Base-by-base conservation (phyloP, 2,329 filamentous ascomycete species). In the Anthostomella pinea region DNA sequence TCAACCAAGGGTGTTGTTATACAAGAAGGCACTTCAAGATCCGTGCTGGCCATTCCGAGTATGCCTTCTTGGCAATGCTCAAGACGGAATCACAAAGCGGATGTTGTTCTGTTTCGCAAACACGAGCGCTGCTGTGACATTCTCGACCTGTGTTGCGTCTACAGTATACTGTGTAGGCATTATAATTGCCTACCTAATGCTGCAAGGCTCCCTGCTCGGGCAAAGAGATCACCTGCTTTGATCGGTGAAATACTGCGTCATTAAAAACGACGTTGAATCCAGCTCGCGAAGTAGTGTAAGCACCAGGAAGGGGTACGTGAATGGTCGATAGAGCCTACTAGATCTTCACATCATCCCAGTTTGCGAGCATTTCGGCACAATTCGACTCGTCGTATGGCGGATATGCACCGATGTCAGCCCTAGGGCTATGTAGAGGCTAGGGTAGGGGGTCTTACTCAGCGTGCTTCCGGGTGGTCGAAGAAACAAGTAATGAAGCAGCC, bases 201-300 rank as follows among this genome's bases (percentile, higher is more conserved):
- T 51, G 60, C 4, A n/a, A n/a, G n/a, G n/a, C 72, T 67, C 38
- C 66, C 71, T 3, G 60, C 53, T 1, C 60, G 43, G 3, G 59
- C 69, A 10, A 72, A 54, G 2, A 72, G 72, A 5, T 66, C 53
- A 31, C 59, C 62, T 33, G 46, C n/a, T 57, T 13, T 51, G 28
- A 39, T 59, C 59, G 23, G 54, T 45, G 30, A 54, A 60, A 29
- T 52, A 41, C 15, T 53, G 48, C 2, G 54, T 48, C 56, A 62
- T 59, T n/a, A 61, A 43, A 14, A 53, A 58, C 2, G 55, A 56
- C 1, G 52, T 51, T 0, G 52, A 56, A n/a, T 46, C 37, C n/a
- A n/a, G n/a, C n/a, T n/a, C n/a, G n/a, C n/a, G n/a, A n/a, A n/a
- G n/a, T n/a, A n/a, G n/a, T n/a, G n/a, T n/a, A n/a, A n/a, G n/a